Evolutionary conservation across 305 asterid genomes (phyloP).

Genomic region (Solanum hybrid): DNA sequence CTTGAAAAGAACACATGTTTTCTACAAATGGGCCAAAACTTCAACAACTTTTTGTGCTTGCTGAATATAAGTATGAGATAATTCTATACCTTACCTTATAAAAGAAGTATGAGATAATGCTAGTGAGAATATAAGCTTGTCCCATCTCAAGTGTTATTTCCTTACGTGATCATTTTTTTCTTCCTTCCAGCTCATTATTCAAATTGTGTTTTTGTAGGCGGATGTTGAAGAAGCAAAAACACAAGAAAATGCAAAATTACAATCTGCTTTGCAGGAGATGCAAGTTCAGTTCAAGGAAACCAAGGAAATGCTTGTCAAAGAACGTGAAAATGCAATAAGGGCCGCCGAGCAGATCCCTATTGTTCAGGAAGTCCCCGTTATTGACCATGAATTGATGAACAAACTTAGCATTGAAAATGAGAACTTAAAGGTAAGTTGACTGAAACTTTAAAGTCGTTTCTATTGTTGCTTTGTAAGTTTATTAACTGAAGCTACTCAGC

Average conservation of each 20-base stretch:
- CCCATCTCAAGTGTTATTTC: background rate
- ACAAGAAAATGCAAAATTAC: conserved; percentile 76
- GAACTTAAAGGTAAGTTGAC: conserved; percentile 59
- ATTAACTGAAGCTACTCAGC: background rate
- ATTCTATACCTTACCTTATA: background rate
- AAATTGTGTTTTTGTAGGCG: conserved; percentile 34
- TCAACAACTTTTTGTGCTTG: background rate
- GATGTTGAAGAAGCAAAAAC: conserved; percentile 93
- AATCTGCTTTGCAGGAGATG: conserved; percentile 68
- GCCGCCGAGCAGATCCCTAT: conserved; percentile 67
- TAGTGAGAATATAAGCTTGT: background rate
- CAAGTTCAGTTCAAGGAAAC: conserved; percentile 79
- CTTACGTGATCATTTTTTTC: background rate
- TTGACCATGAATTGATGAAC: conserved; percentile 73
- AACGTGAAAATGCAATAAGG: conserved; percentile 47
- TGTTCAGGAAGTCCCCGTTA: conserved; percentile 83
- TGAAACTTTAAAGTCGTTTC: background rate
- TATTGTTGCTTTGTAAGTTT: background rate
- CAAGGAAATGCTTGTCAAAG: conserved; percentile 58
- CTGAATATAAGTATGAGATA: conserved; percentile 1
- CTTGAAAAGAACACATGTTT: background rate
- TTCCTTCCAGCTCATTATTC: conserved; percentile 2
- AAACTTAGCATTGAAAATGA: conserved; percentile 74
- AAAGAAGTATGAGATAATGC: background rate
- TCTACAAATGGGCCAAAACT: background rate